Evolutionary conservation across 768 basidiomycete genomes (phyloP).

Genomic region (Agaricus subrufescens): DNA sequence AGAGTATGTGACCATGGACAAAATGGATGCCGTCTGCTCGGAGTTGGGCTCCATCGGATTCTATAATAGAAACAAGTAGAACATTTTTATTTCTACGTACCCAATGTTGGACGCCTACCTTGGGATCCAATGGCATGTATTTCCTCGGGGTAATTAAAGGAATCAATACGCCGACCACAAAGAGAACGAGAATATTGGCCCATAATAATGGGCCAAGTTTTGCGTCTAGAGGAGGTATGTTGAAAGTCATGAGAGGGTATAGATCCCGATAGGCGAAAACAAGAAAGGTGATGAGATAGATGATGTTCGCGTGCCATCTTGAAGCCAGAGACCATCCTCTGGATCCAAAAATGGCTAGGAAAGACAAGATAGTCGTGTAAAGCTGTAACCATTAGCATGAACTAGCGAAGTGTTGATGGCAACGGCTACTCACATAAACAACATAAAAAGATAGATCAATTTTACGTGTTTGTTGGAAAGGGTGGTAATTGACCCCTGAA

Average conservation of each 20-base stretch:
- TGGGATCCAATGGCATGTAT: conserved; percentile 51
- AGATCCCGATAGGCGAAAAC: conserved; percentile 39
- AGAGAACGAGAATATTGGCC: conserved; percentile 23
- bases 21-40: conserved; percentile 47
- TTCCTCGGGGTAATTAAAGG: conserved; percentile 48
- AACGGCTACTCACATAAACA: too few relatives aligned
- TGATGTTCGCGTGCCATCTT: too few relatives aligned
- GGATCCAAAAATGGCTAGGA: too few relatives aligned
- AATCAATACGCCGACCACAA: conserved; percentile 37
- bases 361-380: too few relatives aligned
- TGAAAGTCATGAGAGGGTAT: conserved; percentile 51
- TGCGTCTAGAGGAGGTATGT: conserved; percentile 34
- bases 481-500: too few relatives aligned
- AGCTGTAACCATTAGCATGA: too few relatives aligned
- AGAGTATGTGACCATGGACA: conserved; percentile 39
- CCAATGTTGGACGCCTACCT: conserved; percentile 16
- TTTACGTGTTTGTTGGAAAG: too few relatives aligned
- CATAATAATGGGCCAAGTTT: conserved; percentile 25
- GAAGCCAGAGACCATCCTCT: too few relatives aligned
- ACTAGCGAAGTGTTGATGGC: too few relatives aligned
- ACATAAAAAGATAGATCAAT: too few relatives aligned
- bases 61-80: conserved; percentile 14
- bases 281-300: too few relatives aligned
- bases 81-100: not conserved
- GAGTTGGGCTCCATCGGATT: conserved; percentile 34